These are phyloP conservation scores for Wickerhamia fluorescens DNA, from an alignment of 805 yeast genomes.

Conservation along the genomic window DNA sequence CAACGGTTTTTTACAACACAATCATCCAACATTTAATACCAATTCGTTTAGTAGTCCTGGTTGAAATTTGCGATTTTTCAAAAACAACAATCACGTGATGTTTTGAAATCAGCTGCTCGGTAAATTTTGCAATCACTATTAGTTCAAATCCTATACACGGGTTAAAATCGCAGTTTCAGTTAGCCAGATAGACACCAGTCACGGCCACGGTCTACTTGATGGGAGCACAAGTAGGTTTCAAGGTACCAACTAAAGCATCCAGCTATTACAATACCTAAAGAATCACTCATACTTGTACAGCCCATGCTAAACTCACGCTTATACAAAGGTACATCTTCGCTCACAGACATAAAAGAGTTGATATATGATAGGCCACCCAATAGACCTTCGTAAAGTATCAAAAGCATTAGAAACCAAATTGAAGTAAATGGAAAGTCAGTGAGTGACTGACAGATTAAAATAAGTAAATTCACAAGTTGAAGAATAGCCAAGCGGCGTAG, in stretches of 20 bases:
- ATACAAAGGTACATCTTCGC: conserved; percentile 44
- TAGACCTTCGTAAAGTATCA: conserved; percentile 81
- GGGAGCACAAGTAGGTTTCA: conserved; percentile 65
- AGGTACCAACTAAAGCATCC: conserved; percentile 69
- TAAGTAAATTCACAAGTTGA: conserved; percentile 56
- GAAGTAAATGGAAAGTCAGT: conserved; percentile 47
- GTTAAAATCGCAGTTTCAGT: too few species aligned
- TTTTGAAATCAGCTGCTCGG: too few species aligned
- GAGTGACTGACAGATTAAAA: conserved; percentile 61
- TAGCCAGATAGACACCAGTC: conserved; percentile 55
- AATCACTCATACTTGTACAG: conserved; percentile 76
- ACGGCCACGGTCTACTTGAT: conserved; percentile 65
- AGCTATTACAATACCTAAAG: conserved; percentile 77
- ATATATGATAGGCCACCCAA: conserved; percentile 89
- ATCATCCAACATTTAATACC: too few species aligned
- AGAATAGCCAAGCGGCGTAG: conserved; percentile 58
- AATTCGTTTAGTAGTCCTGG: too few species aligned
- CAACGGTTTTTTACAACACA: too few species aligned
- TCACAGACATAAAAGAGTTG: conserved; percentile 75
- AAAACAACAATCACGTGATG: too few species aligned
- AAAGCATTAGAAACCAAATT: conserved; percentile 53
- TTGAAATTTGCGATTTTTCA: too few species aligned
- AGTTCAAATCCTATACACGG: too few species aligned
- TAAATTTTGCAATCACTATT: too few species aligned
- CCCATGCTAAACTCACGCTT: conserved; percentile 62